Base-by-base conservation (phyloP, 2,329 filamentous ascomycete genomes). In the Arthrocladium fulminans region DNA sequence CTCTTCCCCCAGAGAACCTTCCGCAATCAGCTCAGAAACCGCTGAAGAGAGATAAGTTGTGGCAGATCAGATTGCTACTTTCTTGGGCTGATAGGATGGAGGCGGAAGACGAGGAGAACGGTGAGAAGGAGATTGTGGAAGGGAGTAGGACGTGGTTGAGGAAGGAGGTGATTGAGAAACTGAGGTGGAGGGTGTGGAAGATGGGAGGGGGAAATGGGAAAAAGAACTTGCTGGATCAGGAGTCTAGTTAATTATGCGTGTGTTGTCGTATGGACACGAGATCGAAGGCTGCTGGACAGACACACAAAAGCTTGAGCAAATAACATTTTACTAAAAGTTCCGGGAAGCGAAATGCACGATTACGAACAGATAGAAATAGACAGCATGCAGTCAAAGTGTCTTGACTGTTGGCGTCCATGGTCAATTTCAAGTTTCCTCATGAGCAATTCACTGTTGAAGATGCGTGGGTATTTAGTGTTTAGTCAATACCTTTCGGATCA, bases 41-140 rank as follows among this genome's bases (percentile, higher is more conserved):
- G 8, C 20, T 47, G 20, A 47, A 19, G 17, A 12, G n/a, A 9
- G 77, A 84, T 60, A 68, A 73, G 35, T 59, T 86, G 42, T 76
- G 77, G 71, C 80, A 83, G 59, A 60, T 86, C 53, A 72, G 73
- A 51, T 60, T 83, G 3, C 63, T 87, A 52, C 84, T 86, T 61
- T 74, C 75, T 48, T 86, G 82, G 80, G 72, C 80, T n/a, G 79
- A 84, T 62, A 63, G 61, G 43, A 60, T 65, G 51, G 62, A 63
- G 32, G 59, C 55, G 52, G 64, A 68, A 43, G 65, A 59, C 27
- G 48, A 57, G 55, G 39, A 35, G 35, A 34, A 57, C 47, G 29
- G 51, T 53, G 35, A 58, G 54, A 40, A 59, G 54, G 45, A 65
- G 67, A 50, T 71, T 65, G 35, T 64, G 62, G 49, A 55, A 70